Base-by-base conservation (phyloP, 2,329 filamentous ascomycete genomes). In the Ascochyta viciae-villosae region DNA sequence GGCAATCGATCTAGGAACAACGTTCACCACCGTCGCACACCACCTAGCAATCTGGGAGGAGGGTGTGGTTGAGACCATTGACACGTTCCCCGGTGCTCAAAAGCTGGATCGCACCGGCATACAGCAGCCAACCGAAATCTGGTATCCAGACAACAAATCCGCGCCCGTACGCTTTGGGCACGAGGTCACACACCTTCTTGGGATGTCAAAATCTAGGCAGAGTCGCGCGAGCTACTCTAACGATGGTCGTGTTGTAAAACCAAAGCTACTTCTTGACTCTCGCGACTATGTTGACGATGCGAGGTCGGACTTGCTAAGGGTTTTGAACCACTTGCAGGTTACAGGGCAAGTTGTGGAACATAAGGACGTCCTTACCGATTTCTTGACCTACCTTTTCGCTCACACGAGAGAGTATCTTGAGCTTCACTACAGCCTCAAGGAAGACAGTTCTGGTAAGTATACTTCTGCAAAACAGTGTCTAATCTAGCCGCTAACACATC, bases 1-100 rank as follows among this genome's bases (percentile, higher is more conserved):
- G 19, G 45, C 61, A 2, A 50, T 66, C 5, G 63, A 64, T 24
- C 60, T 62, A 16, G 60, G 63, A 5, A 60, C 62, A 3, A 63
- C 58, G 0, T 57, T 35, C 34, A 55, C 57, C 0, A 41, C 53
- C 9, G 52, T 64, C 8, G 54, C 61, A 12, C 16, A 27, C 23
- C 29, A 24, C 6, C 31, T 2, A n/a, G 19, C 19, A 19, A 19
- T 19, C 10, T 2, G 22, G 47, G 26, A 15, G 12, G 4, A 49
- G 19, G 19, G 19, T 19, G 19, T 19, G 19, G 19, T 51, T 19
- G n/a, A 24, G 12, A 56, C 49, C 0, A 48, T 57, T n/a, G 35
- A 57, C 10, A 43, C 53, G 10, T 64, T 62, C 6, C 52, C 62
- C 3, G 44, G 53, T 3, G 52, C 19, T 19, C 19, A 57, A n/a